Conservation (phyloP, 108 stramenopile species). For the Cyclotella choctawhatcheeana region DNA sequence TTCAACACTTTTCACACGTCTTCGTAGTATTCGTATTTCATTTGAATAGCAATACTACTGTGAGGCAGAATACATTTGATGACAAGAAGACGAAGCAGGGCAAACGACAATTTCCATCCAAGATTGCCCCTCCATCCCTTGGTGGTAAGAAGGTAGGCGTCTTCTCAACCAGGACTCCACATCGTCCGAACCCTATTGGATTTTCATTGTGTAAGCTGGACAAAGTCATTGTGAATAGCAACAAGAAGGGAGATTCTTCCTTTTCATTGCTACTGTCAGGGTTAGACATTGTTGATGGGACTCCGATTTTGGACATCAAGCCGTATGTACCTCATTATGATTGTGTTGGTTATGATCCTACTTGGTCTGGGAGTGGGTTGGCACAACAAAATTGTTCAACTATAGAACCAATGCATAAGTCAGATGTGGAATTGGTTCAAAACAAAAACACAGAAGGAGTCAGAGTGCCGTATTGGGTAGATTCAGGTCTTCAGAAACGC, state of each 20-base stretch:
- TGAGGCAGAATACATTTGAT: conserved; percentile 36
- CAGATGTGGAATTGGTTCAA: not conserved
- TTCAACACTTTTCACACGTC: conserved; percentile 89
- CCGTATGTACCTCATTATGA: conserved; percentile 91
- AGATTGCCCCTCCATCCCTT: conserved; percentile 85
- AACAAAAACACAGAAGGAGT: conserved; percentile 11
- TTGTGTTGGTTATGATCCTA: conserved; percentile 46
- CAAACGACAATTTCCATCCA: conserved; percentile 66
- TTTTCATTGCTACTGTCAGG: conserved; percentile 73
- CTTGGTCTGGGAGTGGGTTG: not conserved
- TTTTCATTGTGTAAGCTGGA: conserved; percentile 90
- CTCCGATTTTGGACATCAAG: conserved; percentile 94
- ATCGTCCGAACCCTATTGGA: conserved; percentile 95
- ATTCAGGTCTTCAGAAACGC: conserved; percentile 64
- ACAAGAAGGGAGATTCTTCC: conserved; percentile 4
- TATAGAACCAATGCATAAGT: not conserved
- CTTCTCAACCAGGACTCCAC: conserved; percentile 95
- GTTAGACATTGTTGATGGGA: conserved; percentile 93
- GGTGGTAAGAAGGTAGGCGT: conserved; percentile 94
- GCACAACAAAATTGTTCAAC: not conserved
- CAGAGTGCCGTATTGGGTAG: conserved; percentile 75
- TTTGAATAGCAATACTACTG: conserved; percentile 87
- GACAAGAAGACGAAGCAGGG: conserved; percentile 16
- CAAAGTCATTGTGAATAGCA: conserved; percentile 35
- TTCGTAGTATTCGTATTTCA: conserved; percentile 98